Evolutionary conservation across 192 early-diverging fungal species (phyloP), one percentile per base, ranked within the genome.

Genomic region (Entomortierella chlamydospora): DNA sequence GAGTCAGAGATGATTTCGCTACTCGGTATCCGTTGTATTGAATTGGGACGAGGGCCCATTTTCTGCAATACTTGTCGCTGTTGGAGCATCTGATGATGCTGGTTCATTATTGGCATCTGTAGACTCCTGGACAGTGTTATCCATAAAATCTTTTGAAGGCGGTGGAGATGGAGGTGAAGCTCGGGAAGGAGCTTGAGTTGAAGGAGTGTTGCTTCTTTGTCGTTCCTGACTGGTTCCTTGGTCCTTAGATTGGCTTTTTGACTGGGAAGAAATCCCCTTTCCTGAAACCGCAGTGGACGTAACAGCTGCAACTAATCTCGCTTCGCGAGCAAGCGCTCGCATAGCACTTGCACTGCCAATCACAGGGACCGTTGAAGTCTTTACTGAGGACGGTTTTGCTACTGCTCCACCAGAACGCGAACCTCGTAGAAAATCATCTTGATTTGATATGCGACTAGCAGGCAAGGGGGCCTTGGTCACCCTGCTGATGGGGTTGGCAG

Each of bases 271-370:
- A 1, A 1, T 49, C 25, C 18, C 50, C 18, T 51, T 51, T 18
- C 4, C 50, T 51, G 50, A 51, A 51, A n/a, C 50, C 6, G 50
- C 42, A 15, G 31, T 10, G 9, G 57, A 8, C 17, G 47, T 29
- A 6, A 26, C 42, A 1, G 62, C 70, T 2, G 54, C 62, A 18
- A 58, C 71, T 26, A 65, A 23, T 25, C 72, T 57, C 22, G 64
- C 64, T 41, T 74, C 72, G 3, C 72, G 72, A 53, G 49, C 51
- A 25, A 52, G 50, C 0, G 72, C 72, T 28, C 64, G 29, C 29
- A 61, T 57, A 12, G 72, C 61, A 26, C 69, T 71, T 15, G 69
- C 69, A 49, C 52, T 49, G 8, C 69, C 69, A 49, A 71, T 71
- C 10, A 23, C 15, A 20, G 53, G 52, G 20, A 34, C 41, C 30